Conservation (phyloP, 768 basidiomycete species). For the Candolleomyces eurysporus region DNA sequence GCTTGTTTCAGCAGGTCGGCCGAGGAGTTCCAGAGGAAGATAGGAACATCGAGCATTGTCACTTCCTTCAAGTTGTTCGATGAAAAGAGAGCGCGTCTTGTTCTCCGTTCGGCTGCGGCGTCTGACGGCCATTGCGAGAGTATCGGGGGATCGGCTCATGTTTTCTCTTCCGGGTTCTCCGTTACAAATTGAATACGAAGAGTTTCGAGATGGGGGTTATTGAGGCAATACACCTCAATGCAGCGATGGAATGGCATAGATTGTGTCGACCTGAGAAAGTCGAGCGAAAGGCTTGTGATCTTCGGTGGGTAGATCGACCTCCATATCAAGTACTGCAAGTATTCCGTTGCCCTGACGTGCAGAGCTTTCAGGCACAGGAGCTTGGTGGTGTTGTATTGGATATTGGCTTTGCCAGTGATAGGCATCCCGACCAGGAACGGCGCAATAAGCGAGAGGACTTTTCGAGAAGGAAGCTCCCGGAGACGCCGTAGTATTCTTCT, state of each 20-base stretch:
- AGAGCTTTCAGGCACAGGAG: not conserved
- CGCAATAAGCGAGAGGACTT: not conserved
- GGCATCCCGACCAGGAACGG: not conserved
- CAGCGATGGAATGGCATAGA: not conserved
- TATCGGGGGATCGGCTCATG: not conserved
- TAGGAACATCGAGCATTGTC: not conserved
- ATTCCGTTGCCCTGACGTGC: not conserved
- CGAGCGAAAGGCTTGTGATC: not conserved
- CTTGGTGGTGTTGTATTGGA: not conserved
- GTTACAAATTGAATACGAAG: not conserved
- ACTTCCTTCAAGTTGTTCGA: not conserved
- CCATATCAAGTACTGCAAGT: not conserved
- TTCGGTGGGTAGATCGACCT: not conserved
- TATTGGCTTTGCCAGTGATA: not conserved
- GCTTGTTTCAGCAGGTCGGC: not conserved
- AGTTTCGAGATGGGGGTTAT: not conserved
- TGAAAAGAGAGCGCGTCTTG: not conserved
- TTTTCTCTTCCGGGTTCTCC: not conserved
- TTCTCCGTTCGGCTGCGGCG: not conserved
- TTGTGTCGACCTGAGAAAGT: not conserved
- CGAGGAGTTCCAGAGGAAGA: not conserved
- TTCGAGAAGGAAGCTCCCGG: not conserved
- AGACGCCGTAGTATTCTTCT: not conserved
- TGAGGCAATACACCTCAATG: not conserved
- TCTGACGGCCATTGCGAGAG: not conserved